These are phyloP conservation scores for Amniculicola lignicola DNA, from an alignment of 495 filamentous ascomycete species.

Conservation along the genomic window DNA sequence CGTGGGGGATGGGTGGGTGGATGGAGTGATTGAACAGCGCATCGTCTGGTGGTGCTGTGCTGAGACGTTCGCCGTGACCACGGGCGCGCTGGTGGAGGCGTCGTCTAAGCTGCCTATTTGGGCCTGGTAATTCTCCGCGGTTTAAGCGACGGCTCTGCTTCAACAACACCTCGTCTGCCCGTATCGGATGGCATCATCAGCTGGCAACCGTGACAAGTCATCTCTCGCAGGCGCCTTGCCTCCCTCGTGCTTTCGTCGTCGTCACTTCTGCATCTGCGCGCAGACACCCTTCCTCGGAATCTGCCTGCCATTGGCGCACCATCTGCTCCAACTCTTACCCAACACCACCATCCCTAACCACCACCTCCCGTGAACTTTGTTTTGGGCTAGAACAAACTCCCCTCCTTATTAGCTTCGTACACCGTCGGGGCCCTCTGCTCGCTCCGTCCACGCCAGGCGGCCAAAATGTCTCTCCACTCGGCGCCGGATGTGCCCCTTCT, in stretches of 20 bases:
- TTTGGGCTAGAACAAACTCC: conserved; percentile 1
- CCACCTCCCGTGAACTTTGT: neutral
- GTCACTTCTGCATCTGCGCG: conserved; percentile 1
- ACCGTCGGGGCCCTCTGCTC: neutral
- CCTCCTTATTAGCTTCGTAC: neutral
- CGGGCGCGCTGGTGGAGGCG: neutral
- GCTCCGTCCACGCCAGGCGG: neutral
- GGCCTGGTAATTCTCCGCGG: conserved; percentile 7
- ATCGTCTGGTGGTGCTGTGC: neutral
- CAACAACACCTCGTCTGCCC: neutral
- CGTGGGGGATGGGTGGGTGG: neutral
- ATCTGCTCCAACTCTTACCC: conserved; percentile 2
- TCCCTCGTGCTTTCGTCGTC: neutral
- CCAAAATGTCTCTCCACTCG: conserved; percentile 49
- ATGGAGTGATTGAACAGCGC: neutral
- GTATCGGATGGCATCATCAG: neutral
- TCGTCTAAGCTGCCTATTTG: conserved; percentile 16
- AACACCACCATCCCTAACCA: neutral
- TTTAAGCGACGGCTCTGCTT: neutral
- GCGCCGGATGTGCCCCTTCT: conserved; percentile 80
- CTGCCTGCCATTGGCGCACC: conserved; percentile 2
- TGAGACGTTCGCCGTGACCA: neutral
- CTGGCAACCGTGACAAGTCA: neutral
- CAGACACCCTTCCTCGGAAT: neutral
- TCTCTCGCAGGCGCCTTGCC: neutral